Base-by-base conservation (phyloP, 2,329 filamentous ascomycete species). In the Paramyrothecium roridum region DNA sequence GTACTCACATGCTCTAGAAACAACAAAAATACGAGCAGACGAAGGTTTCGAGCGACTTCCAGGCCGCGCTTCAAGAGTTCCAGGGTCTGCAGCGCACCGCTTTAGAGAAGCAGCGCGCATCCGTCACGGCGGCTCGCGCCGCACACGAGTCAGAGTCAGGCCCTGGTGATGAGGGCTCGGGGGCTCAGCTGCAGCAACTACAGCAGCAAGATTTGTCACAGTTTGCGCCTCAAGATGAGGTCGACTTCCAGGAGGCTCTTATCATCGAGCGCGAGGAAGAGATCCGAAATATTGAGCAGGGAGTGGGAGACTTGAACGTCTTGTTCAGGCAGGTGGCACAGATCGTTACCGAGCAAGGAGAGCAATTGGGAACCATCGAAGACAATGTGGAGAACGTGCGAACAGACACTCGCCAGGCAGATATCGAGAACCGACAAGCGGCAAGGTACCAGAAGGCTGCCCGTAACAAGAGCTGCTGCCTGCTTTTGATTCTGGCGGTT, bases 261-360 rank as follows among this genome's bases (percentile, higher is more conserved):
- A 99, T 99, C 68, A 88, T 96, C 58, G 93, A 99, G 79, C 92
- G 96, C 53, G 95, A 99, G 73, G 87, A 91, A 55, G 95, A 99
- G 77, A 99, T 99, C 62, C 88, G 93, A 59, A 96, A 96, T 70
- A 99, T 99, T 66, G 95, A 98, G 76, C 93, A 97, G 73, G 92
- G 90, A 54, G 95, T 99, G 8, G 90, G 90, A 54, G 95, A 99
- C 67, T 78, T 99, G 59, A 99, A 99, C 66, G 95, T 98, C 67
- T 82, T 99, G 47, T 99, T 99, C 80, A 84, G 93, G 59, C 93
- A 99, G 76, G 92, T 99, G n/a, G 95, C 93, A 49, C 92, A 96
- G 72, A 97, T 99, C 72, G 93, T 99, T 52, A 86, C 86, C 58
- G 93, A 98, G 75, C 95, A 99, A 75, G 95, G 95, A 52, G 90